Evolutionary conservation across 176 grass and related monocot genomes (phyloP).

Genomic region (Phyllostachys edulis): DNA sequence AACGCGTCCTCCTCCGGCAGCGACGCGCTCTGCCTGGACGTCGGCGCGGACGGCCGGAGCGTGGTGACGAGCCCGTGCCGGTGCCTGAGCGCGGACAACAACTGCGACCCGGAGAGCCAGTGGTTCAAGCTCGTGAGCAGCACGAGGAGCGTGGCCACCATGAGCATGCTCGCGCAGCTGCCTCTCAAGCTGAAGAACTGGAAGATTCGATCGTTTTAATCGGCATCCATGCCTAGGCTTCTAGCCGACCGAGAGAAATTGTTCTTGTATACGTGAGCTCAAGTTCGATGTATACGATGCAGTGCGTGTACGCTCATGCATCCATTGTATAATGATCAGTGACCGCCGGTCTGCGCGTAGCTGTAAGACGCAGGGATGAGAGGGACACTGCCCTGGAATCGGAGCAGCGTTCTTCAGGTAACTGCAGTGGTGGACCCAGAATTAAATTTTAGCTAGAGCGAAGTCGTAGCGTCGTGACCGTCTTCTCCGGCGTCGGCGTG

Average conservation of each 20-base stretch:
- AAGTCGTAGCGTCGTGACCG: no score
- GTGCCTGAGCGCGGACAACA: constrained; percentile 54
- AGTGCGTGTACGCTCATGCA: neutral
- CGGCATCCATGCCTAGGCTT: neutral
- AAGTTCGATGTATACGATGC: neutral
- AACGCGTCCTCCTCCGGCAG: neutral
- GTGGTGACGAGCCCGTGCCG: constrained; percentile 68
- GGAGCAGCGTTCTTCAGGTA: neutral
- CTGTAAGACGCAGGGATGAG: neutral
- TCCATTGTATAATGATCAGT: neutral
- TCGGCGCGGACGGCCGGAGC: constrained; percentile 56
- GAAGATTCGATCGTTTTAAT: constrained; percentile 47
- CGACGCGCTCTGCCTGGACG: constrained; percentile 65
- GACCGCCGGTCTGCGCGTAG: neutral
- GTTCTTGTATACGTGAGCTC: neutral
- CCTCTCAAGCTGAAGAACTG: constrained; percentile 24
- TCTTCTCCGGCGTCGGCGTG: no score
- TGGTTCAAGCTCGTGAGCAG: constrained; percentile 88
- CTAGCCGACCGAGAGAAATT: neutral
- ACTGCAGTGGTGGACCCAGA: no score
- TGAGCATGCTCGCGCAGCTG: constrained; percentile 40
- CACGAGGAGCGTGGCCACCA: constrained; percentile 34
- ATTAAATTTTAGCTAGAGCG: no score
- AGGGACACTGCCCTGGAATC: neutral
- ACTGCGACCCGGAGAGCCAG: constrained; percentile 72